phyloP scores from a whole-genome alignment of 2,329 filamentous ascomycete species.

The Aureobasidium sp. region DNA sequence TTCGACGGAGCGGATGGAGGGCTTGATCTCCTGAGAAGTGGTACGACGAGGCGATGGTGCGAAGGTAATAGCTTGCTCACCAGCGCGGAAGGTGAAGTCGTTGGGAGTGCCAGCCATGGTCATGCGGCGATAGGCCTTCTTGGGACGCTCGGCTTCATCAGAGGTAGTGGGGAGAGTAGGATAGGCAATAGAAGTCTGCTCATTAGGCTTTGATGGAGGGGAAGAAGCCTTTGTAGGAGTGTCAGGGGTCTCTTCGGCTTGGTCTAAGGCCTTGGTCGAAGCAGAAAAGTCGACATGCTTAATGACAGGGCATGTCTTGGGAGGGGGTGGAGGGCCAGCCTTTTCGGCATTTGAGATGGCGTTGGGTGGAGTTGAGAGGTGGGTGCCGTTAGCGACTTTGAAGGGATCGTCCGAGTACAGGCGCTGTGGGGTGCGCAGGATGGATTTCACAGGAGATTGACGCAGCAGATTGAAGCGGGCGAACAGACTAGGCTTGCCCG shows the following conservation, averaged over 20 bases:
- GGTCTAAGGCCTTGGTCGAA: slow-evolving; percentile 36
- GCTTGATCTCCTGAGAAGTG: slow-evolving; percentile 25
- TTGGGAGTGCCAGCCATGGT: slow-evolving; percentile 28
- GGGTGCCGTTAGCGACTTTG: slow-evolving; percentile 55
- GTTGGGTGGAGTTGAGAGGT: slow-evolving; percentile 40
- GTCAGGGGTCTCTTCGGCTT: slow-evolving; percentile 18
- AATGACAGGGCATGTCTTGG: slow-evolving; percentile 63
- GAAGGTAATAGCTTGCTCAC: slow-evolving; percentile 37
- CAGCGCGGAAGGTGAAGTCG: slow-evolving; percentile 45
- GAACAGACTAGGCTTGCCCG: slow-evolving; percentile 32
- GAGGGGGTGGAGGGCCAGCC: slow-evolving; percentile 35
- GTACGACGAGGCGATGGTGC: slow-evolving; percentile 29
- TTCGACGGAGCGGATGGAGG: slow-evolving; percentile 40
- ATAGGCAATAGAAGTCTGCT: background rate
- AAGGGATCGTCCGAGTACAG: slow-evolving; percentile 53
- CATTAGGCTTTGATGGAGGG: slow-evolving; percentile 22
- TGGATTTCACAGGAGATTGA: slow-evolving; percentile 52
- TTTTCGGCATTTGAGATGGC: slow-evolving; percentile 6
- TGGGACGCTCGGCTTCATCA: slow-evolving; percentile 19
- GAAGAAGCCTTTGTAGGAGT: slow-evolving; percentile 25
- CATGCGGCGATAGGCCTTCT: slow-evolving; percentile 30
- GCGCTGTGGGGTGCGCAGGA: slow-evolving; percentile 54
- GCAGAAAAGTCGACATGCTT: slow-evolving; percentile 80
- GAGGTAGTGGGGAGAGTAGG: slow-evolving; percentile 17
- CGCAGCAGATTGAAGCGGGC: slow-evolving; percentile 43